Evolutionary conservation across 1,284 basidiomycete species (phyloP).

Genomic region (Marasmius fiardii): DNA sequence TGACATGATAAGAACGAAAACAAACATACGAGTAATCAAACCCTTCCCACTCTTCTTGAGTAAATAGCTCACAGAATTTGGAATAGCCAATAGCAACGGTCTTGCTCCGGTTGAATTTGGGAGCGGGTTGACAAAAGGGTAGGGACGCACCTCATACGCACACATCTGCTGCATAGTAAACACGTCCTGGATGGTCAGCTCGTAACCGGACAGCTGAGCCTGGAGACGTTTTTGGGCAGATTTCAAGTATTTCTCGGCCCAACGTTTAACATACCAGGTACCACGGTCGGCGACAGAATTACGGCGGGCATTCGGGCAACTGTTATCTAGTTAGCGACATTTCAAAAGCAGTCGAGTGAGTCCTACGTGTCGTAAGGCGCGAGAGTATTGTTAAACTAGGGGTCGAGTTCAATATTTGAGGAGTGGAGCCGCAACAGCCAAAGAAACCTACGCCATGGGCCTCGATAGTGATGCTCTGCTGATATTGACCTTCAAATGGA

Average conservation of each 20-base stretch:
- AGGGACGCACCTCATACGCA: constrained; percentile 70
- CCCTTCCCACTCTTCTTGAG: constrained; percentile 85
- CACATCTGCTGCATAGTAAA: constrained; percentile 77
- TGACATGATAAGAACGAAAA: background rate
- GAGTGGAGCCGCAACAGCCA: background rate
- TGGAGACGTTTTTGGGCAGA: constrained; percentile 65
- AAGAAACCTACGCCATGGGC: constrained; percentile 45
- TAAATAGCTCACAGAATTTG: constrained; percentile 88
- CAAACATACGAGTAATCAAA: constrained; percentile 77
- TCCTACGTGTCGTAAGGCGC: constrained; percentile 67
- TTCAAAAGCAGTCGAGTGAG: background rate
- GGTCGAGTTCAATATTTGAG: background rate
- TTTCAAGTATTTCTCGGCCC: constrained; percentile 71
- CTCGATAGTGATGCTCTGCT: constrained; percentile 81
- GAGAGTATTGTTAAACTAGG: constrained; percentile 77
- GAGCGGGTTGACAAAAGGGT: background rate
- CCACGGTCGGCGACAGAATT: constrained; percentile 53
- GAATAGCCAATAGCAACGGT: constrained; percentile 90
- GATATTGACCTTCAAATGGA: constrained; percentile 74
- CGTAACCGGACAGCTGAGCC: constrained; percentile 57
- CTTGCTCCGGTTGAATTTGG: constrained; percentile 30
- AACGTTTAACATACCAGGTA: constrained; percentile 51
- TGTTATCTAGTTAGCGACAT: constrained; percentile 18
- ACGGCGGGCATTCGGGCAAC: constrained; percentile 60
- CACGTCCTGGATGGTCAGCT: constrained; percentile 69